Percentiles rank a stretch among this genome's conserved stretches.
These are phyloP conservation scores for Backusella mclennaniae DNA, from an alignment of 192 early-diverging fungal species.

Conservation along the genomic window DNA sequence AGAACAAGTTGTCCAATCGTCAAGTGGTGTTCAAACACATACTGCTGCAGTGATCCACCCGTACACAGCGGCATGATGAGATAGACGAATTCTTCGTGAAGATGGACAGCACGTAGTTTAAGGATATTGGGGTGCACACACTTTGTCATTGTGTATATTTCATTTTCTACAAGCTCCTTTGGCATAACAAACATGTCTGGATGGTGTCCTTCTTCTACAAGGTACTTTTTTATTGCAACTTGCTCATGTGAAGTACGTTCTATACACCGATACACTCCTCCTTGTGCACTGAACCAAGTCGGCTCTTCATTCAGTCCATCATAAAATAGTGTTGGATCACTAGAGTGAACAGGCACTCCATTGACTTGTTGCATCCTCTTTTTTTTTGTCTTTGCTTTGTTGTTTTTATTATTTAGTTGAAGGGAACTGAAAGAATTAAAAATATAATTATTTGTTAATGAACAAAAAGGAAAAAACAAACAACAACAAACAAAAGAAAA, in stretches of 20 bases:
- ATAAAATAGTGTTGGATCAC: constrained; percentile 35
- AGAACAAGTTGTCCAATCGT: constrained; percentile 31
- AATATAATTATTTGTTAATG: neutral
- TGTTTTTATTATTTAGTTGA: neutral
- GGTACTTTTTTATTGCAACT: constrained; percentile 40
- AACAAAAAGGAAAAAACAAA: neutral
- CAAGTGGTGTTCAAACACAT: constrained; percentile 37
- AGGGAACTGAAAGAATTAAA: neutral
- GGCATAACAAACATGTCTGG: constrained; percentile 38
- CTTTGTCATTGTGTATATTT: constrained; percentile 40
- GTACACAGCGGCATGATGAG: constrained; percentile 38
- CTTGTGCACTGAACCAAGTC: constrained; percentile 40
- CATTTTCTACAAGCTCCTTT: constrained; percentile 39
- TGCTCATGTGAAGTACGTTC: constrained; percentile 15
- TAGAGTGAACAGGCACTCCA: constrained; percentile 33
- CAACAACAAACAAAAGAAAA: neutral
- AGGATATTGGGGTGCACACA: constrained; percentile 36
- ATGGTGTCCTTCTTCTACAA: constrained; percentile 32
- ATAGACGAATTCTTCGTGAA: constrained; percentile 35
- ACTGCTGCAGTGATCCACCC: constrained; percentile 38
- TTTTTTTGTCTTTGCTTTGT: neutral
- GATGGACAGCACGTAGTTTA: constrained; percentile 27
- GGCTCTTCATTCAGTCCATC: constrained; percentile 33
- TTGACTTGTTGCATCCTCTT: constrained; percentile 35
- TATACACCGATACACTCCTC: constrained; percentile 35